Evolutionary conservation across 371 early-diverging fungal genomes (phyloP).

Genomic region (Mucor racemosus): DNA sequence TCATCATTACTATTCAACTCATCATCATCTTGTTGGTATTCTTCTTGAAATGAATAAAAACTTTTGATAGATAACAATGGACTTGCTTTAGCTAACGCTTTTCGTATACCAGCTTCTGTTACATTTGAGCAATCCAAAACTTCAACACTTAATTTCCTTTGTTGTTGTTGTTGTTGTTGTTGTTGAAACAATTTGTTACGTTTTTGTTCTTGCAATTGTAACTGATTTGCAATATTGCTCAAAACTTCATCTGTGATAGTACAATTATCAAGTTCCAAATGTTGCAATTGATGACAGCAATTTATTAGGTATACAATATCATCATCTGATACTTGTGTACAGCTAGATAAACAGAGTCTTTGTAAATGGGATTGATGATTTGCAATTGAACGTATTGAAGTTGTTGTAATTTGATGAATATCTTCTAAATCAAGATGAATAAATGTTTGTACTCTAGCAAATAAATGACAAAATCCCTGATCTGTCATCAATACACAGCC

Average conservation of each 20-base stretch:
- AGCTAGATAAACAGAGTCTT: conserved; percentile 57
- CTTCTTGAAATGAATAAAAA: conserved; percentile 44
- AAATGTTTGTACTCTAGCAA: conserved; percentile 45
- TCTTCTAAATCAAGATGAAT: conserved; percentile 61
- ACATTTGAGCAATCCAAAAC: conserved; percentile 53
- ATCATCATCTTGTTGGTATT: not conserved
- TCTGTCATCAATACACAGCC: conserved; percentile 55
- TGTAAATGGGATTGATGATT: conserved; percentile 40
- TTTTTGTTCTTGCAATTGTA: conserved; percentile 12
- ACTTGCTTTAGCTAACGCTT: conserved; percentile 40
- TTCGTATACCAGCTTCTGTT: conserved; percentile 43
- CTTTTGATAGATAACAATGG: conserved; percentile 47
- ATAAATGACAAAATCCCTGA: conserved; percentile 49
- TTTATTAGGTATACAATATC: conserved; percentile 45
- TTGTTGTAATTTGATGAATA: conserved; percentile 49
- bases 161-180: conserved; percentile 9
- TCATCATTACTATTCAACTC: not conserved
- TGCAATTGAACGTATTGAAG: conserved; percentile 53
- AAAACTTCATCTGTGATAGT: conserved; percentile 43
- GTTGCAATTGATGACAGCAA: conserved; percentile 34
- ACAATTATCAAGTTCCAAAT: conserved; percentile 49
- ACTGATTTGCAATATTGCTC: conserved; percentile 31
- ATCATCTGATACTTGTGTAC: conserved; percentile 54
- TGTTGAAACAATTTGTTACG: not conserved
- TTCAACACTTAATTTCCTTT: conserved; percentile 34